Percentiles rank a stretch among this genome's conserved stretches.
These are phyloP conservation scores for Fusarium gaditjirri DNA, from an alignment of 2,329 filamentous ascomycete species.

Conservation along the genomic window DNA sequence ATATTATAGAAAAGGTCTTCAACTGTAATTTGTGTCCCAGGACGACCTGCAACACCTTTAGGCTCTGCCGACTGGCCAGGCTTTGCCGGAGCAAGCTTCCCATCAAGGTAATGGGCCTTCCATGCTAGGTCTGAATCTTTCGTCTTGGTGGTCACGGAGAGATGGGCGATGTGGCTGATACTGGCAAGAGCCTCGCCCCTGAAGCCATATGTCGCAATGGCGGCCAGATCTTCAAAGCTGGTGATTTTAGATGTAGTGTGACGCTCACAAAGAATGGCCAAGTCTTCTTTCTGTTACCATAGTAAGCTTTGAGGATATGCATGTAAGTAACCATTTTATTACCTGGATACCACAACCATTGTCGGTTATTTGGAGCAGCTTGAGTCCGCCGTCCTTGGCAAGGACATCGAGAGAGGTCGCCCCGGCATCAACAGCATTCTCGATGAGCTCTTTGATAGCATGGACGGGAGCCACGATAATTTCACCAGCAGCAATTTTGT, in stretches of 20 bases:
- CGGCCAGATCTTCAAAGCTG: constrained; percentile 88
- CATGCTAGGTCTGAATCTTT: constrained; percentile 88
- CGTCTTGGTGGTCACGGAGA: constrained; percentile 94
- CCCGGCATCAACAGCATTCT: constrained; percentile 97
- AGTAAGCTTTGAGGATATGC: constrained; percentile 24
- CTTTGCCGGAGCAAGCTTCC: constrained; percentile 83
- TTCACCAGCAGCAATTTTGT: constrained; percentile 98
- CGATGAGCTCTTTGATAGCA: constrained; percentile 94
- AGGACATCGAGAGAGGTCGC: constrained; percentile 90
- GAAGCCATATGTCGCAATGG: constrained; percentile 97
- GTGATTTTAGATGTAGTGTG: constrained; percentile 98
- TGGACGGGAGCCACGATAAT: constrained; percentile 98
- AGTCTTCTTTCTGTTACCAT: constrained; percentile 78
- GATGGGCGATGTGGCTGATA: constrained; percentile 97
- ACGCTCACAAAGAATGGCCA: constrained; percentile 91
- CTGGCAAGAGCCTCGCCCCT: constrained; percentile 95
- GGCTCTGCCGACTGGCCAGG: constrained; percentile 88
- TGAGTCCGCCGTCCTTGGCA: constrained; percentile 94
- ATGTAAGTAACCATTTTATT: constrained; percentile 10
- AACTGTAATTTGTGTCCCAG: constrained; percentile 93
- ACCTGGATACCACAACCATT: constrained; percentile 97
- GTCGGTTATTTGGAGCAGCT: constrained; percentile 95
- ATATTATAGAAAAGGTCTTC: constrained; percentile 98
- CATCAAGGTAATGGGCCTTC: constrained; percentile 87
- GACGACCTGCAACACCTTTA: constrained; percentile 85